phyloP scores from a whole-genome alignment of 129 eudicot species.

The Tanacetum coccineum region DNA sequence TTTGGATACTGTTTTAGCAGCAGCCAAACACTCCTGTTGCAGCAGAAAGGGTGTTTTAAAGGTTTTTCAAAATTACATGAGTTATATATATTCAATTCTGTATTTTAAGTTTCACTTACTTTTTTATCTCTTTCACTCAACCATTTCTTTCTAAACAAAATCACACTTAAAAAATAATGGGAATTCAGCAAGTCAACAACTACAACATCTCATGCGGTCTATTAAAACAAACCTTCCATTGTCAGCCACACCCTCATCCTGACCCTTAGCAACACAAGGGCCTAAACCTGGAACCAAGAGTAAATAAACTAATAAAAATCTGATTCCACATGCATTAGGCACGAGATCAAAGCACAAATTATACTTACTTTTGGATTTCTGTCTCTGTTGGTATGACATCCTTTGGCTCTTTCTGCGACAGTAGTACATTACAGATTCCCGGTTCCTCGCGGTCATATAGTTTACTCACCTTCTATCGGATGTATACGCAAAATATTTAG shows the following conservation, averaged over 20 bases:
- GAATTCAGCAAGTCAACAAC: no score
- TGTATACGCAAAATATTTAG: background rate
- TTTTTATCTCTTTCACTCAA: no score
- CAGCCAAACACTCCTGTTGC: no score
- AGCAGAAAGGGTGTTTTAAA: no score
- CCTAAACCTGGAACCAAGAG: constrained; percentile 35
- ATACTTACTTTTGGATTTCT: constrained; percentile 46
- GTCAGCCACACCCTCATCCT: constrained; percentile 35
- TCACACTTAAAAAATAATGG: no score
- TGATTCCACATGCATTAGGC: background rate
- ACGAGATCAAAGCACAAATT: background rate
- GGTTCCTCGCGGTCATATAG: constrained; percentile 26
- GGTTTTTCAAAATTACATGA: background rate
- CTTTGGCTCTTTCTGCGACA: constrained; percentile 28
- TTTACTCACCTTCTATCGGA: constrained; percentile 29
- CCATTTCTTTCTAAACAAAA: no score
- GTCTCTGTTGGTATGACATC: constrained; percentile 24
- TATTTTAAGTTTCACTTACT: no score
- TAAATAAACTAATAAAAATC: background rate
- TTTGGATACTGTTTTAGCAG: no score
- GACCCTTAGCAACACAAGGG: constrained; percentile 33
- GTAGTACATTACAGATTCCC: constrained; percentile 27
- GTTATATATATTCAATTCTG: no score
- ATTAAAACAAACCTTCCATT: constrained; percentile 48
- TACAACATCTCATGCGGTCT: no score